Evolutionary conservation across 176 grass and related monocot genomes (phyloP).

Genomic region (Carex cristatella): DNA sequence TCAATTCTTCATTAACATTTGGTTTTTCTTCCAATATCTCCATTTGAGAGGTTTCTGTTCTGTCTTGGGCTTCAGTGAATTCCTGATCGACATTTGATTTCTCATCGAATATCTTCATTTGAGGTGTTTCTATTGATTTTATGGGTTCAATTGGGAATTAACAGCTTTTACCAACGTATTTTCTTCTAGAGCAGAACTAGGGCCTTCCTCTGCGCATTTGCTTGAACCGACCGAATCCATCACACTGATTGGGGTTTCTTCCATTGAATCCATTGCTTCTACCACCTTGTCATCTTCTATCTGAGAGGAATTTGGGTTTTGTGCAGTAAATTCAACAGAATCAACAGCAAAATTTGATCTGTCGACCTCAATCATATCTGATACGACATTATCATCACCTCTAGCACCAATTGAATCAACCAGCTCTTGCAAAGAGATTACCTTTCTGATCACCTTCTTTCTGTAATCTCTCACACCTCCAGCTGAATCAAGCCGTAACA

Average conservation of each 20-base stretch:
- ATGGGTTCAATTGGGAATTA: not conserved
- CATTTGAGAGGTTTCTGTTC: not conserved
- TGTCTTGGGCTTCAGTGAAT: not conserved
- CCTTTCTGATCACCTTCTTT: slow-evolving; percentile 42
- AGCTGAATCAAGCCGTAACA: slow-evolving; percentile 55
- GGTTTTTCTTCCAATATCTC: not conserved
- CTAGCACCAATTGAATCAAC: slow-evolving; percentile 39
- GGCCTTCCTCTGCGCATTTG: not conserved
- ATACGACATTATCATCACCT: not conserved
- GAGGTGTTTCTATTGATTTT: not conserved
- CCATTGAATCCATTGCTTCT: slow-evolving; percentile 5
- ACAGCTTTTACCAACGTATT: not conserved
- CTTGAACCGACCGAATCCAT: not conserved
- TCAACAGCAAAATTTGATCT: not conserved
- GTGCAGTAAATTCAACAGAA: not conserved
- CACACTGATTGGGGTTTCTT: not conserved
- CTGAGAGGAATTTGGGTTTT: not conserved
- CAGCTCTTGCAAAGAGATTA: slow-evolving; percentile 59
- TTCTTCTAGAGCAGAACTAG: not conserved
- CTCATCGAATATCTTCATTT: not conserved
- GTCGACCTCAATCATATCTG: not conserved
- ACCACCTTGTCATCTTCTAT: not conserved
- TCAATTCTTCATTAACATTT: not conserved
- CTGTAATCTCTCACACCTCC: slow-evolving; percentile 55
- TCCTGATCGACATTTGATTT: not conserved